Conservation (phyloP, 2,329 filamentous ascomycete genomes). For the Neonectria magnoliae region DNA sequence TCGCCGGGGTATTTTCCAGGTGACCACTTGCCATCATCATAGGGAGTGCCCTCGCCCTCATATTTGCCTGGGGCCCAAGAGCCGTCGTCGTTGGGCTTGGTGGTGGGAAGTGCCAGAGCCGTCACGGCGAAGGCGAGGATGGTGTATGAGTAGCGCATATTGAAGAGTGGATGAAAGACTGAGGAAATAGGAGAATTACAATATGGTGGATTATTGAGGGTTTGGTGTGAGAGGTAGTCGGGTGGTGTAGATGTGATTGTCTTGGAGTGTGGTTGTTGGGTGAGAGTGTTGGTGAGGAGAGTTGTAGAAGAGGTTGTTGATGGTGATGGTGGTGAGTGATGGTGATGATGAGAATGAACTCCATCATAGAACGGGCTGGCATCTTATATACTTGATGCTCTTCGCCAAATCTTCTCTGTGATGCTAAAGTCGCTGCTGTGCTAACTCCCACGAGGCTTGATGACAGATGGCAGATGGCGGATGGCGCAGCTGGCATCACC, state of each 20-base stretch:
- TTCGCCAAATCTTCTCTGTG: background rate
- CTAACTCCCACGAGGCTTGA: background rate
- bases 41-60: background rate
- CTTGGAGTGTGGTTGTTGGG: background rate
- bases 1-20: background rate
- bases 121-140: slow-evolving; percentile 36
- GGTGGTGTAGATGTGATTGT: background rate
- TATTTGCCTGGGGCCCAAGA: slow-evolving; percentile 11
- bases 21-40: slow-evolving; percentile 2
- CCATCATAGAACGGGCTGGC: background rate
- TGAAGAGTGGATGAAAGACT: slow-evolving; percentile 3
- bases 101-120: slow-evolving; percentile 35
- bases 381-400: background rate
- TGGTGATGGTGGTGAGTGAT: background rate
- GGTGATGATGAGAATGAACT: background rate
- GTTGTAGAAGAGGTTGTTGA: background rate
- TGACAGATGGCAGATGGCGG: background rate
- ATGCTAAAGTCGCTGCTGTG: background rate
- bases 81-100: slow-evolving; percentile 32
- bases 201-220: slow-evolving; percentile 1
- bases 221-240: background rate
- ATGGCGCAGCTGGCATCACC: background rate
- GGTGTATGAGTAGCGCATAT: slow-evolving; percentile 37
- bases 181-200: background rate
- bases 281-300: background rate